Evolutionary conservation across 768 basidiomycete species (phyloP).

Genomic region (Hortiboletus campestris): DNA sequence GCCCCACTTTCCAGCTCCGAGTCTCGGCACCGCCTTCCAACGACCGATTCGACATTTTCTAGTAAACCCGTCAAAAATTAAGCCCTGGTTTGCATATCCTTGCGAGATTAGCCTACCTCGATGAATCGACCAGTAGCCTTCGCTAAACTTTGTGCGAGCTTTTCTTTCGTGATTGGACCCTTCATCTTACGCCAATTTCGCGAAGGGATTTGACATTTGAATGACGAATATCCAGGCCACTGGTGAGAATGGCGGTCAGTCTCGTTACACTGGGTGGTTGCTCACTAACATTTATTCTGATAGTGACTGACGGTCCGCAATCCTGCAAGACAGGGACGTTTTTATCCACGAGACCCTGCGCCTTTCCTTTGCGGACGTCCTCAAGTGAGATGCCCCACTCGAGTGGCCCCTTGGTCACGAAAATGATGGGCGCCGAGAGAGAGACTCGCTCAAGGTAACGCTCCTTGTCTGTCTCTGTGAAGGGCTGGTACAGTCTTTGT

Average conservation of each 20-base stretch:
- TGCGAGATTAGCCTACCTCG: conserved; percentile 37
- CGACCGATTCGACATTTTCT: conserved; percentile 50
- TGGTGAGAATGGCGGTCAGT: conserved; percentile 23
- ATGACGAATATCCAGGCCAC: conserved; percentile 79
- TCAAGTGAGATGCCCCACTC: conserved; percentile 60
- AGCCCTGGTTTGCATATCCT: neutral
- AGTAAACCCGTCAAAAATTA: neutral
- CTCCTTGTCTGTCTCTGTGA: conserved; percentile 66
- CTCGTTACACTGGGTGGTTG: neutral
- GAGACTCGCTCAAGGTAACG: conserved; percentile 69
- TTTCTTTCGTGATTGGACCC: conserved; percentile 66
- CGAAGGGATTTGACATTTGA: conserved; percentile 72
- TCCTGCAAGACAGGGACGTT: conserved; percentile 62
- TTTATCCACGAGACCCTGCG: conserved; percentile 49
- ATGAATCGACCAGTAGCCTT: conserved; percentile 69
- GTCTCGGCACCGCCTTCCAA: conserved; percentile 58
- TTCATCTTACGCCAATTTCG: conserved; percentile 72
- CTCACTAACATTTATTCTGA: conserved; percentile 58
- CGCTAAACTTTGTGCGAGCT: conserved; percentile 67
- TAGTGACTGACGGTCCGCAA: conserved; percentile 70
- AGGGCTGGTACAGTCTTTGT: conserved; percentile 66
- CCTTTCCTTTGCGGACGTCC: conserved; percentile 58
- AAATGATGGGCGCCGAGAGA: conserved; percentile 61
- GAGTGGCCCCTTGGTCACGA: conserved; percentile 48
- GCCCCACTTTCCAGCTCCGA: conserved; percentile 57